Conservation (phyloP, 306 rosid genomes). For the Phaseolus lunatus region DNA sequence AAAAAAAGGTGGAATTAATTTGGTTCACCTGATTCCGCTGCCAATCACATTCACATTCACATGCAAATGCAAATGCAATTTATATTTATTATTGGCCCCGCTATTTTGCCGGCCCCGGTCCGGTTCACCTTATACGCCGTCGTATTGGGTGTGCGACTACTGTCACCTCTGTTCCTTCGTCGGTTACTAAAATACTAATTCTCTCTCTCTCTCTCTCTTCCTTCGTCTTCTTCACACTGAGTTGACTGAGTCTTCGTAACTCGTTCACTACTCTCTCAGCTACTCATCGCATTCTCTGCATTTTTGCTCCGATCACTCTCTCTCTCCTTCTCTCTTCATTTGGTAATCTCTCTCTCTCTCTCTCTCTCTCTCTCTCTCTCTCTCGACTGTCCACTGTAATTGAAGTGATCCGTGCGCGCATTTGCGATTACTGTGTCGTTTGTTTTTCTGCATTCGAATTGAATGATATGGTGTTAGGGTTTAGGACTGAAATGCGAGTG, state of each 20-base stretch:
- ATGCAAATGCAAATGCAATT: conserved; percentile 36
- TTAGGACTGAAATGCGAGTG: conserved; percentile 25
- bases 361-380: not conserved
- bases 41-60: conserved; percentile 64
- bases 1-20: conserved; percentile 43
- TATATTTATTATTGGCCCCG: conserved; percentile 33
- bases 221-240: conserved; percentile 44
- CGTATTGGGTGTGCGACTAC: conserved; percentile 47
- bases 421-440: not conserved
- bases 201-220: not conserved
- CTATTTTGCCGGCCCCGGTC: conserved; percentile 72
- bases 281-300: conserved; percentile 40
- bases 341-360: conserved; percentile 34
- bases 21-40: conserved; percentile 47
- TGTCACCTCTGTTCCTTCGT: conserved; percentile 40
- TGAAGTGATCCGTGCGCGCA: conserved; percentile 39
- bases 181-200: conserved; percentile 54
- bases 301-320: conserved; percentile 28
- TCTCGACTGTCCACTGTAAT: conserved; percentile 17
- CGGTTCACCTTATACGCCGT: conserved; percentile 41
- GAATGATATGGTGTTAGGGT: conserved; percentile 2
- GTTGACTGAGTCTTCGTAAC: conserved; percentile 51
- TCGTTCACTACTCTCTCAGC: conserved; percentile 41
- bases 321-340: conserved; percentile 9
- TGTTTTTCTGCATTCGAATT: not conserved